Evolutionary conservation across 164 flowering plant genomes (phyloP), one percentile per base, ranked within the genome.

Genomic region (Vitis rotundifolia): DNA sequence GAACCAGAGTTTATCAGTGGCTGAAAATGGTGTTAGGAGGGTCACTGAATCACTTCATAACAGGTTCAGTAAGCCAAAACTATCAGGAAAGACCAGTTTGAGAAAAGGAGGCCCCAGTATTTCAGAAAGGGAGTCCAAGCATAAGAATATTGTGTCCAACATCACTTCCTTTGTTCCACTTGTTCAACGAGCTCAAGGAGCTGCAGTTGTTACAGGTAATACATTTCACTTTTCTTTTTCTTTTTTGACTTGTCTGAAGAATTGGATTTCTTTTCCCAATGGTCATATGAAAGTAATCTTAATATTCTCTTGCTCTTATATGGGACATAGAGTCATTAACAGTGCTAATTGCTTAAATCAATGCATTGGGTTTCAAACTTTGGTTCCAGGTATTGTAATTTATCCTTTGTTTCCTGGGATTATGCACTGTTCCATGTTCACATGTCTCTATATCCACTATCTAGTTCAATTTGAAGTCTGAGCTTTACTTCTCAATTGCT

Each of bases 151-250:
- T 66, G 93, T 93, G 22, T 84, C 94, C 67, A 89, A 84, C 70
- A 60, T 91, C 52, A 79, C 85, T 68, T 92, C 96, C 7, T 91
- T 95, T 71, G 22, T 91, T 71, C 93, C 97, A 47, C 80, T 90
- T 70, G 91, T 95, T 67, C 88, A 93, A 76, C 89, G 82, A 75
- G 92, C 90, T 71, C 87, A 79, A 79, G 84, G 81, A 65, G 76
- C 86, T 49, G 80, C 89, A 54, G 72, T 70, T 56, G 28, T 74
- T 47, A 73, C 89, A 73, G 97, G 98, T 89, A 77, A 61, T 61
- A 7, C 31, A 19, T 59, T 63, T 59, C 62, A 26, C 10, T 65
- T n/a, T 49, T 52, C 10, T 65, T n/a, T 47, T 5, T 18, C 50
- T 67, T 50, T 63, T 74, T 1, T 47, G 13, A 9, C 7, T 9